phyloP scores from a whole-genome alignment of 345 rosid genomes.

The Arabidopsis arenosa region DNA sequence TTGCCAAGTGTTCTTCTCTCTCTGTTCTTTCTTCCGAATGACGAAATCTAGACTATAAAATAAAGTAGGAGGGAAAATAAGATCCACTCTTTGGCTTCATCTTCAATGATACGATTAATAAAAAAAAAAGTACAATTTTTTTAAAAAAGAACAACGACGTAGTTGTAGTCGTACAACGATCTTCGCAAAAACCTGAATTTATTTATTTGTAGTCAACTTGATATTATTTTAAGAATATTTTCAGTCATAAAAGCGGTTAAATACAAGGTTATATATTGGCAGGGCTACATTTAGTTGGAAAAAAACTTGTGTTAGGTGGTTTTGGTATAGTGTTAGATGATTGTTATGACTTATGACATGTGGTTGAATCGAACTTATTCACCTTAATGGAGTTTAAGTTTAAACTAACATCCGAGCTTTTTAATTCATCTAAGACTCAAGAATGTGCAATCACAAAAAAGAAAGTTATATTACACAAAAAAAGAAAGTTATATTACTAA shows the following conservation, averaged over 20 bases:
- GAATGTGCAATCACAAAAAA: not conserved
- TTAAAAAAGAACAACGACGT: not conserved
- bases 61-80: too few species aligned
- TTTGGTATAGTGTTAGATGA: conserved; percentile 21
- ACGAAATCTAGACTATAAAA: too few species aligned
- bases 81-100: not conserved
- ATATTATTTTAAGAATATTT: not conserved
- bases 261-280: conserved; percentile 2
- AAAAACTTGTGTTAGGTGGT: conserved; percentile 33
- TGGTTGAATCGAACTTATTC: too few species aligned
- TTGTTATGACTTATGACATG: not conserved
- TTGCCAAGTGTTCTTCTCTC: too few species aligned
- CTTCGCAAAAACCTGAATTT: not conserved
- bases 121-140: not conserved
- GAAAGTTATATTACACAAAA: too few species aligned
- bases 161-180: conserved; percentile 9
- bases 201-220: conserved; percentile 1
- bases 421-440: too few species aligned
- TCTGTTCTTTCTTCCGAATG: too few species aligned
- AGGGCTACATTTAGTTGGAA: conserved; percentile 10
- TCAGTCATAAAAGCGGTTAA: conserved; percentile 11
- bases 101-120: conserved; percentile 6
- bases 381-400: too few species aligned
- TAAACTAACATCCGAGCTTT: too few species aligned
- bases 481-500: too few species aligned